A percentile compares a stretch with the other conserved stretches of the same genome.
phyloP scores from a whole-genome alignment of 352 stramenopile genomes.

The Phytophthora pini region DNA sequence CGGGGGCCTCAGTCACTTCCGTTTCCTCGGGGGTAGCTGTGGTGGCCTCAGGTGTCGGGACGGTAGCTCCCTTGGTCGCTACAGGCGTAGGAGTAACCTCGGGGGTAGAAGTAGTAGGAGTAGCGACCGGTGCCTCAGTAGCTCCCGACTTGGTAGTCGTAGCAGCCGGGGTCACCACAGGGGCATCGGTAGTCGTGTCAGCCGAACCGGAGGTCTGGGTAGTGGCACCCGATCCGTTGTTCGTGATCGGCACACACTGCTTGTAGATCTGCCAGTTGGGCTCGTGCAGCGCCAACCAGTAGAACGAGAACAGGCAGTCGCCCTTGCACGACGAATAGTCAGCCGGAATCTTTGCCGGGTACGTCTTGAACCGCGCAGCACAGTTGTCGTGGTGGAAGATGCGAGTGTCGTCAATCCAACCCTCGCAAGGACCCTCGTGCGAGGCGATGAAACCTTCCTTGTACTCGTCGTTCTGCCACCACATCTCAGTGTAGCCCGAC shows the following conservation, averaged over 20 bases:
- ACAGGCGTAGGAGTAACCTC: conserved; percentile 4
- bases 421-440: conserved; percentile 41
- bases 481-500: conserved; percentile 30
- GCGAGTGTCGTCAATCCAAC: conserved; percentile 27
- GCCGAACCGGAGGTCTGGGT: conserved; percentile 3
- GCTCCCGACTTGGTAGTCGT: not conserved
- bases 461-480: conserved; percentile 46
- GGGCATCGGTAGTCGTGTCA: not conserved
- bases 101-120: not conserved
- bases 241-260: conserved; percentile 39
- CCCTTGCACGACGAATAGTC: conserved; percentile 29
- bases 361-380: conserved; percentile 31
- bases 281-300: conserved; percentile 27
- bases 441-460: conserved; percentile 43
- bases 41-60: not conserved
- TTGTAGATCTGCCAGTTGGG: conserved; percentile 42
- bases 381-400: conserved; percentile 43
- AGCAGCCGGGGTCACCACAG: not conserved
- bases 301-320: conserved; percentile 26
- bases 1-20: not conserved
- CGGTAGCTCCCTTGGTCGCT: not conserved
- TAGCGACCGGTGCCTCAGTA: conserved; percentile 8
- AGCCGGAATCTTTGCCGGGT: conserved; percentile 33
- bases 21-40: not conserved
- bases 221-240: conserved; percentile 15